Evolutionary conservation across 78 protist genomes (phyloP).

Genomic region (Dictyostelium discoideum): dicty_2.7 NC_007088.5:5575001-5575500

Average conservation of each 20-base stretch:
- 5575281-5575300: not conserved
- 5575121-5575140: too few relatives aligned
- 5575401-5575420: not conserved
- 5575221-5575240: not conserved
- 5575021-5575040: not conserved
- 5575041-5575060: too few relatives aligned
- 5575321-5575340: not conserved
- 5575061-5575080: too few relatives aligned
- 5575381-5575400: not conserved
- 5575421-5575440: not conserved
- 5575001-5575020: not conserved
- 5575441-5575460: not conserved
- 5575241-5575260: not conserved
- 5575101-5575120: too few relatives aligned
- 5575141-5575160: too few relatives aligned
- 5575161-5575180: not conserved
- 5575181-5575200: not conserved
- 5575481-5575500: not conserved
- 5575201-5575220: not conserved
- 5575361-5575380: not conserved
- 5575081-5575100: too few relatives aligned
- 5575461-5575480: not conserved
- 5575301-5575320: not conserved
- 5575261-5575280: not conserved
- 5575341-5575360: not conserved